These are phyloP conservation scores for Picea glauca DNA, from an alignment of 75 land plant species.

Conservation along the genomic window DNA sequence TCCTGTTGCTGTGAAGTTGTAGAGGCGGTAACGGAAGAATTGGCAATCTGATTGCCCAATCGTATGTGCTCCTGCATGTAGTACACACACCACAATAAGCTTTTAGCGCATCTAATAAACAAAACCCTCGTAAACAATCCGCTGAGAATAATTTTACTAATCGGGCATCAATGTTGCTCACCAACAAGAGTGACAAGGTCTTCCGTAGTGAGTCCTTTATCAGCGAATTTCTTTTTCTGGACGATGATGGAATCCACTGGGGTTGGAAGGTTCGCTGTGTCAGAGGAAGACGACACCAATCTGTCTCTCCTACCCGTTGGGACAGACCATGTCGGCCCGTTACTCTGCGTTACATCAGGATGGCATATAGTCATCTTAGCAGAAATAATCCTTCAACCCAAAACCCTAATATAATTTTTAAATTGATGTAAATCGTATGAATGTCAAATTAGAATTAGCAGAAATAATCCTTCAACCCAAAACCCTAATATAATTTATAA, in stretches of 20 bases:
- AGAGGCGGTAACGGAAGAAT: conserved; percentile 44
- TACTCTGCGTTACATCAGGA: conserved; percentile 16
- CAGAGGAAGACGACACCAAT: conserved; percentile 33
- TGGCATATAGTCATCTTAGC: background rate
- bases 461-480: too few relatives aligned
- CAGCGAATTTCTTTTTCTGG: conserved; percentile 49
- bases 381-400: too few relatives aligned
- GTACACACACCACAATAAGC: background rate
- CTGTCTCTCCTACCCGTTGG: conserved; percentile 61
- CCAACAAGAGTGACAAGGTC: conserved; percentile 66
- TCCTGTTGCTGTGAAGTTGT: conserved; percentile 52
- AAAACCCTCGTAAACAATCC: background rate
- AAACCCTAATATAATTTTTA: too few relatives aligned
- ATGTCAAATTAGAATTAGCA: too few relatives aligned
- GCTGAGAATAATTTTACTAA: background rate
- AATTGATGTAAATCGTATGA: too few relatives aligned
- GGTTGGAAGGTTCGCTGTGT: conserved; percentile 36
- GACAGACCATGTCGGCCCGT: conserved; percentile 44
- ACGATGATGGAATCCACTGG: conserved; percentile 30
- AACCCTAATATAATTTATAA: too few relatives aligned
- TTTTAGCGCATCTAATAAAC: background rate
- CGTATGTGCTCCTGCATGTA: conserved; percentile 44
- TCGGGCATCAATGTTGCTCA: background rate
- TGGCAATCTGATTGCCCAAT: conserved; percentile 48
- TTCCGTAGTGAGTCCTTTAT: conserved; percentile 40